Conservation (phyloP, 1,139 yeast species). For the Blastobotrys niveus region DNA sequence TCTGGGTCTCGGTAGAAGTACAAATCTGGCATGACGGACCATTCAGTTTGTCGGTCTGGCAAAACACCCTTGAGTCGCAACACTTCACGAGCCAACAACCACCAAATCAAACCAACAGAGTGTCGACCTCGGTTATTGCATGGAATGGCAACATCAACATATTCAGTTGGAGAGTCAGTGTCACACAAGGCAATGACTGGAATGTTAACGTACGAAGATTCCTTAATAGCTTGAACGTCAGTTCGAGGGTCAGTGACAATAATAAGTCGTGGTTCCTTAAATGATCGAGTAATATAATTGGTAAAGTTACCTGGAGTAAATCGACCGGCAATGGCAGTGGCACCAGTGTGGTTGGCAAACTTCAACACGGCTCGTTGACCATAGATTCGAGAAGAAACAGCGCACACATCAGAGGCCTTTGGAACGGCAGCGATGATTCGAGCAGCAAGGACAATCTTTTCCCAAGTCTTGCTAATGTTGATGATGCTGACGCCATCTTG, state of each 20-base stretch:
- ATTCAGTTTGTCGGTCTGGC: constrained; percentile 93
- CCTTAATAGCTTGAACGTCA: constrained; percentile 99
- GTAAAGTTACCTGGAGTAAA: constrained; percentile 99
- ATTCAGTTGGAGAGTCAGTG: constrained; percentile 98
- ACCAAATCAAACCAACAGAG: constrained; percentile 99
- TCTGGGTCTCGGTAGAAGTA: constrained; percentile 99
- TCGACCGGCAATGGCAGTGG: constrained; percentile 99
- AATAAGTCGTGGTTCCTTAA: constrained; percentile 99
- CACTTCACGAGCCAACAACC: constrained; percentile 99
- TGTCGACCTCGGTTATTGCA: constrained; percentile 99
- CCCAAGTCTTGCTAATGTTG: constrained; percentile 99
- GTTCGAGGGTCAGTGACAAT: constrained; percentile 99
- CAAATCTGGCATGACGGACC: constrained; percentile 99
- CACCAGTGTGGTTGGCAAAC: constrained; percentile 99
- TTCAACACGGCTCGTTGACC: constrained; percentile 99
- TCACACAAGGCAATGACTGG: constrained; percentile 99
- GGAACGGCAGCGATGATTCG: constrained; percentile 99
- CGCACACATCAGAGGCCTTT: constrained; percentile 97
- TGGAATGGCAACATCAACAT: constrained; percentile 99
- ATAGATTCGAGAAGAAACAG: constrained; percentile 98
- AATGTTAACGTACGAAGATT: constrained; percentile 99
- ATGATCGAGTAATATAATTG: constrained; percentile 99
- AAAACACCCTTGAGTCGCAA: constrained; percentile 98
- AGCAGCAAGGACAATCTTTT: constrained; percentile 99
- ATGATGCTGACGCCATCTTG: constrained; percentile 99